Conservation (phyloP, 139 green algal species). For the Coccomyxa sp. region DNA sequence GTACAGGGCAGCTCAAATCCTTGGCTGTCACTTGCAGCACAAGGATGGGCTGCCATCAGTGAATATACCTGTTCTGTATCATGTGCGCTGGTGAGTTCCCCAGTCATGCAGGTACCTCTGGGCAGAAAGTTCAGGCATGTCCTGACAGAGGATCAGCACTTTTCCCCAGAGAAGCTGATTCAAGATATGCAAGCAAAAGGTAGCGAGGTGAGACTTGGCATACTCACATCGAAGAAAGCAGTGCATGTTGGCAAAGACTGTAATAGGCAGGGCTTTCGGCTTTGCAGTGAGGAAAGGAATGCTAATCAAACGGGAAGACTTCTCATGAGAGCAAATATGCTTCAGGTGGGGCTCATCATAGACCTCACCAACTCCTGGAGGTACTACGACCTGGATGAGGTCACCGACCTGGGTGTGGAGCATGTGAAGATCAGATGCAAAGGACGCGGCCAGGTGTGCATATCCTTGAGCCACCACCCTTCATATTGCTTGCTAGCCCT, state of each 20-base stretch:
- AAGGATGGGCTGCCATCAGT: neutral
- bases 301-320: neutral
- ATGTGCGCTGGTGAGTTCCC: too few species aligned
- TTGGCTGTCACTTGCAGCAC: neutral
- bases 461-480: neutral
- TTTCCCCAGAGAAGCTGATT: slow-evolving; percentile 34
- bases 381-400: slow-evolving; percentile 83
- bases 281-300: too few species aligned
- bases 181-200: slow-evolving; percentile 14
- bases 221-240: too few species aligned
- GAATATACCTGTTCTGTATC: too few species aligned
- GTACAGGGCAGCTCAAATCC: neutral
- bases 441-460: slow-evolving; percentile 55
- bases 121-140: slow-evolving; percentile 24
- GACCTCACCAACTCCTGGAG: slow-evolving; percentile 89
- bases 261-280: too few species aligned
- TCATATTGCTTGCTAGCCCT: too few species aligned
- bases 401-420: neutral
- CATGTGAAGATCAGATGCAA: slow-evolving; percentile 62
- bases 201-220: slow-evolving; percentile 21
- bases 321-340: neutral
- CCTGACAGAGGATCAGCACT: slow-evolving; percentile 25
- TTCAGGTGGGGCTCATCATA: slow-evolving; percentile 74
- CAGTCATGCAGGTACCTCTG: slow-evolving; percentile 57
- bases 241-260: too few species aligned